Evolutionary conservation across 768 basidiomycete species (phyloP).

Genomic region (Mycena venus): DNA sequence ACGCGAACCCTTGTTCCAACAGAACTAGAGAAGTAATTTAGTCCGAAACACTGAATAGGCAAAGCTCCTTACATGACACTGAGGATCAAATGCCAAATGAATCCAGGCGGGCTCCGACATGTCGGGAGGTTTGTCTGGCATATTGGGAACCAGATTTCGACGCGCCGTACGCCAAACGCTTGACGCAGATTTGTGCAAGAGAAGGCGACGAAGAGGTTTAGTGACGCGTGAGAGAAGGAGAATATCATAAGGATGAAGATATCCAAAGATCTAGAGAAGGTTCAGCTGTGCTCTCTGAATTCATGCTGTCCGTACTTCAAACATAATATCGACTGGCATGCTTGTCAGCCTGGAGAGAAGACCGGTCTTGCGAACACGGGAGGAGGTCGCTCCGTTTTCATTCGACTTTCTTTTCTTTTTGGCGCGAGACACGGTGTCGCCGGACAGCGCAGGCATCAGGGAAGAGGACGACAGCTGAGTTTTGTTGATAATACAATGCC

Average conservation of each 20-base stretch:
- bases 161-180: slow-evolving; percentile 8
- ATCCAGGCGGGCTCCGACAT: slow-evolving; percentile 7
- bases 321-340: slow-evolving; percentile 2
- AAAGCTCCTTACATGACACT: not conserved
- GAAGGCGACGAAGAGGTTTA: slow-evolving; percentile 1
- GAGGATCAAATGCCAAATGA: not conserved
- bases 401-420: not conserved
- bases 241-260: not conserved
- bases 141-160: not conserved
- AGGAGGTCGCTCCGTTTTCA: not conserved
- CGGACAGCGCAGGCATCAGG: not conserved
- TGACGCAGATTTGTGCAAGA: slow-evolving; percentile 3
- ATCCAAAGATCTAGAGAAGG: not conserved
- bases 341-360: not conserved
- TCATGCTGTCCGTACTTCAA: not conserved
- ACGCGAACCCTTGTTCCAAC: not conserved
- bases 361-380: not conserved
- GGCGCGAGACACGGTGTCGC: not conserved
- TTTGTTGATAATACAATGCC: slow-evolving; percentile 7
- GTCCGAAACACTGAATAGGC: not conserved
- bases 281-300: not conserved
- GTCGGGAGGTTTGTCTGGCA: not conserved
- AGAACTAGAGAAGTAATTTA: not conserved
- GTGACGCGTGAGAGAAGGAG: not conserved
- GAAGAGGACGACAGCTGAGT: not conserved